phyloP scores from a whole-genome alignment of 345 rosid genomes.

The Acer saccharum region DNA sequence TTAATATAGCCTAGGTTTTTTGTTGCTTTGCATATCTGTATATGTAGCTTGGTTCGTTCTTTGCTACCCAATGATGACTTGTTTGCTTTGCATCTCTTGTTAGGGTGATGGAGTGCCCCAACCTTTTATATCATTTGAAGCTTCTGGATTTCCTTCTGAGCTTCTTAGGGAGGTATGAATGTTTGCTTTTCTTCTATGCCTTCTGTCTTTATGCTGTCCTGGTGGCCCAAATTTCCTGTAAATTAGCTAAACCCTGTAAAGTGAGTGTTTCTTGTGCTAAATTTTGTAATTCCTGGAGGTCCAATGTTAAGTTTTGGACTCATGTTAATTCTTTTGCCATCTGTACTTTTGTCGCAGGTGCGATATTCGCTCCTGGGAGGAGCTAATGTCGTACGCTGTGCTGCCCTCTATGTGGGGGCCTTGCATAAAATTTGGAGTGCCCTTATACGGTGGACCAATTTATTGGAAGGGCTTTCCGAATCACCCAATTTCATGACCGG shows the following conservation, averaged over 20 bases:
- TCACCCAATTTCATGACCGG: slow-evolving; percentile 72
- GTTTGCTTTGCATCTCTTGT: slow-evolving; percentile 14
- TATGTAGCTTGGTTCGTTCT: not conserved
- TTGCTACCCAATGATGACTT: not conserved
- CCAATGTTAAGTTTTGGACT: slow-evolving; percentile 56
- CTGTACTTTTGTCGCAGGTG: slow-evolving; percentile 94
- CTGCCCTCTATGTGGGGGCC: slow-evolving; percentile 67
- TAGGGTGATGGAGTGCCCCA: slow-evolving; percentile 86
- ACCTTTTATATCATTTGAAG: slow-evolving; percentile 76
- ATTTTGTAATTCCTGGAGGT: slow-evolving; percentile 51
- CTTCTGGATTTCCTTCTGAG: slow-evolving; percentile 86
- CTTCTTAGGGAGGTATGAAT: slow-evolving; percentile 82
- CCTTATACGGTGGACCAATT: slow-evolving; percentile 75
- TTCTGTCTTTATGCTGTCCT: slow-evolving; percentile 12
- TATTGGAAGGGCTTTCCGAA: slow-evolving; percentile 70
- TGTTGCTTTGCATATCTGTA: not conserved
- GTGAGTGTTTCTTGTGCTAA: slow-evolving; percentile 27
- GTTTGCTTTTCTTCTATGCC: slow-evolving; percentile 15
- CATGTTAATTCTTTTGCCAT: slow-evolving; percentile 65
- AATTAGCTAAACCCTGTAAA: slow-evolving; percentile 26
- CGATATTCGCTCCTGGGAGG: slow-evolving; percentile 98
- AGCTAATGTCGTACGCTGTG: slow-evolving; percentile 99
- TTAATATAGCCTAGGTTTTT: not conserved
- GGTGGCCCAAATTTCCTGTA: slow-evolving; percentile 23
- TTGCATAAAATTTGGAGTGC: slow-evolving; percentile 74